phyloP scores from a whole-genome alignment of 2,329 filamentous ascomycete genomes.

The Eurotiales sp. region DNA sequence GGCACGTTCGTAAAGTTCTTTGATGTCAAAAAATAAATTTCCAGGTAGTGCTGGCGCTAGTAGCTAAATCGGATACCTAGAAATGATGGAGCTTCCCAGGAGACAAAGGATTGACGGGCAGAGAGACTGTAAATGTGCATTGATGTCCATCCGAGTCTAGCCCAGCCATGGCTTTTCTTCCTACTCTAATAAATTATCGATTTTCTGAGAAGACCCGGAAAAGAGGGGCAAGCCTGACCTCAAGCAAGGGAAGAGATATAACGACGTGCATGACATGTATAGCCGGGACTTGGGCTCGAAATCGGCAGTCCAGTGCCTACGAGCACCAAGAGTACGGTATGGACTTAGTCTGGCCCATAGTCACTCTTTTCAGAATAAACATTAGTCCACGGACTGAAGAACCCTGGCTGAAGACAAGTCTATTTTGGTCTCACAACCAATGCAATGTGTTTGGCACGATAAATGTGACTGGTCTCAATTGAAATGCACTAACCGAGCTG shows the following conservation, averaged over 20 bases:
- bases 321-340: background rate
- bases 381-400: background rate
- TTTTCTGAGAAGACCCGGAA: background rate
- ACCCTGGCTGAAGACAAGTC: background rate
- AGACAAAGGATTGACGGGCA: background rate
- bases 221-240: slow-evolving; percentile 1
- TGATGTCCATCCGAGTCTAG: slow-evolving; percentile 3
- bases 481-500: slow-evolving; percentile 3
- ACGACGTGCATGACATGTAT: slow-evolving; percentile 9
- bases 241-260: slow-evolving; percentile 4
- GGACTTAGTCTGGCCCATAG: background rate
- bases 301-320: too few species aligned
- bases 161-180: slow-evolving; percentile 5
- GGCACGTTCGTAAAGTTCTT: background rate
- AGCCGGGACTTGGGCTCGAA: too few species aligned
- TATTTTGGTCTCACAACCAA: background rate
- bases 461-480: slow-evolving; percentile 10
- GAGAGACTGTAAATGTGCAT: background rate
- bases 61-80: background rate
- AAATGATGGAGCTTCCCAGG: background rate
- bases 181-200: background rate
- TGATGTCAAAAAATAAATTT: background rate
- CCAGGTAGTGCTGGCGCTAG: background rate
- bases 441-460: background rate
- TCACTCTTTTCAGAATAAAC: background rate